phyloP scores from a whole-genome alignment of 148 eudicot genomes.

The Persicaria tinctoria region DNA sequence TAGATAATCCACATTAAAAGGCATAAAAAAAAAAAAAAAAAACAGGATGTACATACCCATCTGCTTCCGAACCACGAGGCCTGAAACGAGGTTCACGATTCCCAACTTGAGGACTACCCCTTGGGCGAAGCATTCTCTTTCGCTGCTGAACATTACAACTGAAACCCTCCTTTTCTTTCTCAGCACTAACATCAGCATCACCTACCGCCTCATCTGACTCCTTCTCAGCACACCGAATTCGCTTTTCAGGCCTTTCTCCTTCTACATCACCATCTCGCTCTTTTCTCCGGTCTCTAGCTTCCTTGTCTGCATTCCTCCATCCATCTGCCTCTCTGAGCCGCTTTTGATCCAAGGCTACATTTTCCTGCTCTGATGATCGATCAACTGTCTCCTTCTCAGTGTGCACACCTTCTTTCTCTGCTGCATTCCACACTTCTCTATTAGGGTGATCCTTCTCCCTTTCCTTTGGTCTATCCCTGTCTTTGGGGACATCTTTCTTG shows the following conservation, averaged over 20 bases:
- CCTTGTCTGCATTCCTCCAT: constrained; percentile 66
- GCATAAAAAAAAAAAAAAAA: not conserved
- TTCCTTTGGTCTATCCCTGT: constrained; percentile 69
- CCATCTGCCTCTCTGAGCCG: constrained; percentile 55
- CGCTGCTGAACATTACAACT: constrained; percentile 78
- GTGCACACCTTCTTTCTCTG: constrained; percentile 52
- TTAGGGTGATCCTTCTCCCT: constrained; percentile 61
- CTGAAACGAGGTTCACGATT: constrained; percentile 70
- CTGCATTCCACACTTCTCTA: constrained; percentile 49
- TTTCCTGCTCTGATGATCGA: constrained; percentile 45
- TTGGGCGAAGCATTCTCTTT: constrained; percentile 93
- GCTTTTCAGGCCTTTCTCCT: constrained; percentile 82
- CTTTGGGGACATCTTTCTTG: constrained; percentile 58
- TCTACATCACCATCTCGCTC: constrained; percentile 81
- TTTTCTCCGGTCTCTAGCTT: constrained; percentile 64
- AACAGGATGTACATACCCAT: constrained; percentile 46
- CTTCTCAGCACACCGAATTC: constrained; percentile 53
- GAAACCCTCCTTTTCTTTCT: constrained; percentile 72
- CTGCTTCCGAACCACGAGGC: constrained; percentile 61
- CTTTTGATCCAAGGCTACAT: constrained; percentile 44
- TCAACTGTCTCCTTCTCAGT: constrained; percentile 53
- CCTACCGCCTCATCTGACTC: constrained; percentile 68
- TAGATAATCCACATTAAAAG: not conserved
- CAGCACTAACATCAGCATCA: constrained; percentile 58
- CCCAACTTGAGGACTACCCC: constrained; percentile 75